These are phyloP conservation scores for Anisodus acutangulus DNA, from an alignment of 257 asterid species.

Conservation along the genomic window DNA sequence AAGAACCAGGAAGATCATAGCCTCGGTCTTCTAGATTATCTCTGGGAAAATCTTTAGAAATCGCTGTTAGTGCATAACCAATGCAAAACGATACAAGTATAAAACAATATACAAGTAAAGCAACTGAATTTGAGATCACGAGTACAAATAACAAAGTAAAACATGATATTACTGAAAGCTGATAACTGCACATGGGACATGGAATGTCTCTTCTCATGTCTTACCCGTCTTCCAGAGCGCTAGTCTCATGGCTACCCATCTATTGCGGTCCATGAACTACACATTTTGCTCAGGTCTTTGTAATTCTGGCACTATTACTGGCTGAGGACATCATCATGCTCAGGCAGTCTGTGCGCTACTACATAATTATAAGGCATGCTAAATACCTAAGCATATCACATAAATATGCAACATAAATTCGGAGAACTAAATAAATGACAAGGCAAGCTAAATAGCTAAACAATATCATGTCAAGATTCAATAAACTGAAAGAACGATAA, in stretches of 20 bases:
- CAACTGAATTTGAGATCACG: too few relatives aligned
- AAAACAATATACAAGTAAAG: too few relatives aligned
- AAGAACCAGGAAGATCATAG: too few relatives aligned
- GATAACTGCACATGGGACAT: not conserved
- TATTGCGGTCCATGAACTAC: not conserved
- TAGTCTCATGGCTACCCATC: not conserved
- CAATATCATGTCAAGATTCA: not conserved
- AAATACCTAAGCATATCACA: not conserved
- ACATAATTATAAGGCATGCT: not conserved
- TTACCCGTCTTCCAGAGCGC: not conserved
- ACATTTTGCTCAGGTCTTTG: not conserved
- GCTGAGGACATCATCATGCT: slow-evolving; percentile 3
- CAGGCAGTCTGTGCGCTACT: not conserved
- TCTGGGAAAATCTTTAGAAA: too few relatives aligned
- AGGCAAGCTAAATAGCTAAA: not conserved
- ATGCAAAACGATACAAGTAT: too few relatives aligned
- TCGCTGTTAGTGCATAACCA: too few relatives aligned
- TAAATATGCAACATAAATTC: not conserved
- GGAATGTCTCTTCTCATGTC: not conserved
- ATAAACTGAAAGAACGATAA: not conserved
- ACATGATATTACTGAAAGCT: not conserved
- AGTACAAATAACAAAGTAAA: not conserved
- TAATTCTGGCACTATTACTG: not conserved
- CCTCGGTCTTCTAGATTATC: too few relatives aligned
- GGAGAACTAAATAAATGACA: not conserved